Evolutionary conservation across 83 land plant genomes (phyloP), one percentile per base, ranked within the genome.

Genomic region (Larix sibirica): DNA sequence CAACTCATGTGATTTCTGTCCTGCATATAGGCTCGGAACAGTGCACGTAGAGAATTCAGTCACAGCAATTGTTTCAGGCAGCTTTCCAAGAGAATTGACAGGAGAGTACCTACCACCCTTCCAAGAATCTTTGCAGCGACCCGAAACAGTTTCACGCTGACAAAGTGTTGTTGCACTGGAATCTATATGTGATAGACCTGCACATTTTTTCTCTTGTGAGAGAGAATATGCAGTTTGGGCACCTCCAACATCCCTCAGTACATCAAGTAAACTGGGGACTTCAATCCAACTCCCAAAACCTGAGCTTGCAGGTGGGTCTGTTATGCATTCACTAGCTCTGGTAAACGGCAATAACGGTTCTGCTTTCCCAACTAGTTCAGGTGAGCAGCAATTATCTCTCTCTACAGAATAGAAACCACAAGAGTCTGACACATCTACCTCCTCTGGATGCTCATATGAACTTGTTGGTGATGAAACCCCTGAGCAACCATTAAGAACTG

Each of bases 211-310:
- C 50, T 73, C 14, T 73, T 21, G 56, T n/a, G 20, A 73, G 24
- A n/a, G 23, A 42, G 10, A 73, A 2, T 73, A 44, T 42, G 56
- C 20, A 42, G 77, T n/a, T 38, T 9, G 56, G 24, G 26, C 7
- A n/a, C 56, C 44, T 73, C 77, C 24, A 9, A n/a, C 77, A 73
- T 73, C 56, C 56, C 12, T 73, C 38, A 73, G 26, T 12, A 40
- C 54, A 73, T 73, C 56, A 73, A 42, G 21, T 40, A 73, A 73
- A 42, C 13, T 12, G 10, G 56, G 56, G 24, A 73, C 56, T 73
- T 73, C 76, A 71, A 71, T 71, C 76, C 56, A 71, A 71, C 76
- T 42, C 23, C 76, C 56, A 36, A 71, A 42, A 71, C 76, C 56
- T 71, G 56, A 38, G 23, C 76, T 71, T 40, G 54, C n/a, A 47